These are phyloP conservation scores for Emydomyces testavorans DNA, from an alignment of 2,329 filamentous ascomycete species.

Conservation along the genomic window DNA sequence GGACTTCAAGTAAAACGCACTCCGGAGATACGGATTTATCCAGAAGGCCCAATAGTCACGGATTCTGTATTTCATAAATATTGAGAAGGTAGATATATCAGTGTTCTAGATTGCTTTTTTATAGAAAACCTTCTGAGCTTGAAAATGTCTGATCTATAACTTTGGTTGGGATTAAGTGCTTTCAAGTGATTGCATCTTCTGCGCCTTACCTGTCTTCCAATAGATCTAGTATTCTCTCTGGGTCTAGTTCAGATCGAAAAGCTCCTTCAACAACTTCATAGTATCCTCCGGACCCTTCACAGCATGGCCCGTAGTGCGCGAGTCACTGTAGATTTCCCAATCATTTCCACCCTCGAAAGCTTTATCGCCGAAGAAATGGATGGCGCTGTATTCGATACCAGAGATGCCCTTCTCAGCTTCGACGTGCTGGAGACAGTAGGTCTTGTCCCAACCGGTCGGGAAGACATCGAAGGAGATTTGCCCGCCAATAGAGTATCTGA, in stretches of 20 bases:
- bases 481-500: constrained; percentile 81
- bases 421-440: constrained; percentile 82
- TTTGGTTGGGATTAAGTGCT: too few species aligned
- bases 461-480: constrained; percentile 99
- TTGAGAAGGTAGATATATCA: too few species aligned
- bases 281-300: constrained; percentile 78
- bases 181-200: too few species aligned
- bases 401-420: constrained; percentile 65
- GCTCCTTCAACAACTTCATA: constrained; percentile 62
- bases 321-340: constrained; percentile 80
- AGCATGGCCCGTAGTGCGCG: constrained; percentile 70
- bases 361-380: constrained; percentile 99
- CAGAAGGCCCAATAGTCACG: too few species aligned
- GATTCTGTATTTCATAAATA: too few species aligned
- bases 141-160: too few species aligned
- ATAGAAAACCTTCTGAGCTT: too few species aligned
- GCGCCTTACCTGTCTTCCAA: too few species aligned
- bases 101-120: too few species aligned
- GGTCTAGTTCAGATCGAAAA: constrained; percentile 48
- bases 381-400: constrained; percentile 58
- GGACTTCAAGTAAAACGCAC: too few species aligned
- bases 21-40: too few species aligned
- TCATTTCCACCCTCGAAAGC: constrained; percentile 84
- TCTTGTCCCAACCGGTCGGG: constrained; percentile 96
- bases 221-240: too few species aligned